Evolutionary conservation across 2,329 filamentous ascomycete genomes (phyloP), one percentile per base, ranked within the genome.

Genomic region (Berkeleyomyces rouxiae): DNA sequence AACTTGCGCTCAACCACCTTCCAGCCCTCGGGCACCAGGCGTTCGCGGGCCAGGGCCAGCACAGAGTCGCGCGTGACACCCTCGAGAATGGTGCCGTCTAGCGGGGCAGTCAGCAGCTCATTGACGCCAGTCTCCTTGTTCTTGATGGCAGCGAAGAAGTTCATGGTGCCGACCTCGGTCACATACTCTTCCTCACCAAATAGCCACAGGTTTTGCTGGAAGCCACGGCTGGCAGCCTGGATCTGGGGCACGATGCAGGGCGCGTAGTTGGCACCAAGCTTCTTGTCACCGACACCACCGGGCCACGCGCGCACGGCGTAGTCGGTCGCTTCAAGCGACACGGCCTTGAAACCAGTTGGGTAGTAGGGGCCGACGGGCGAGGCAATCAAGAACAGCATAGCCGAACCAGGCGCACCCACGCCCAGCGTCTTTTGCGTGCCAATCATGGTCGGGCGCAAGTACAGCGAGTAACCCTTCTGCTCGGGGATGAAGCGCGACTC

Each of bases 121-220:
- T 91, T 92, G 76, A 91, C 82, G 6, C 92, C 93, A 10, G 90
- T 93, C 73, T 88, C 80, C 79, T 88, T 88, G 78, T 95, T 84
- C 76, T 84, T 84, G 69, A 97, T 76, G 49, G 87, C 91, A 40
- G 87, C 86, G 70, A 97, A 99, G 72, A 99, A 84, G 76, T 99
- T 99, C 93, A 99, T 99, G 64, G 93, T 97, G 70, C 93, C 93
- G 63, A 96, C 93, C 75, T 99, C 93, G 57, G 93, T 99, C 64
- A 97, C 86, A 70, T 86, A 96, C 73, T 97, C 90, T 74, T 97
- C 90, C 71, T 95, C 86, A 51, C 91, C 91, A 71, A 97, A 99
- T 40, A 99, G 78, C 93, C 93, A 99, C 61, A 99, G 80, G 75
- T 97, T 99, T 78, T 99, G 93, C 76, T 97, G 92, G 81, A 91